Evolutionary conservation across 2,329 filamentous ascomycete species (phyloP), one percentile per base, ranked within the genome.

Genomic region (Fusarium abutilonis): DNA sequence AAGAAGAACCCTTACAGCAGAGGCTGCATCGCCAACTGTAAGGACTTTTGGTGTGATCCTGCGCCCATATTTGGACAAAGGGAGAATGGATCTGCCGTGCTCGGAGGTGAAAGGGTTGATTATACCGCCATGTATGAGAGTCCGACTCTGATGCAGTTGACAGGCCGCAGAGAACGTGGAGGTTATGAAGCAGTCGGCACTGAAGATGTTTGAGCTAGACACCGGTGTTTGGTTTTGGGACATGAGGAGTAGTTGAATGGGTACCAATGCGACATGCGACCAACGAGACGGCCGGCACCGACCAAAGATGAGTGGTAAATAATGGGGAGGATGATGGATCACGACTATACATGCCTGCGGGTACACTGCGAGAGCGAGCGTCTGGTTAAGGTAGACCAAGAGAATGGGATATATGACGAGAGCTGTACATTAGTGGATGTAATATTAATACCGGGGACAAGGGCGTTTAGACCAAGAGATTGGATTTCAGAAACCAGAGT

Each of bases 31-130:
- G 85, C 88, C 56, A 99, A 99, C 73, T 99, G 95, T 77, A 89
- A 86, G 66, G 96, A 99, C 76, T 99, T 99, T 75, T 98, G 93
- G 92, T 94, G 91, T 70, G 95, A 98, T 73, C 87, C 91, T 2
- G 89, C 91, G 3, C 90, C 94, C 0, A 75, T 96, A 15, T 94
- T 97, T 73, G 87, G 89, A 10, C 86, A 83, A 68, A 84, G 89
- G 55, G 87, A 91, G 70, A 89, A 86, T 46, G 93, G 93, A 11
- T 82, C 83, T 39, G 93, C 90, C 0, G 79, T 93, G 74, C 78
- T 99, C 8, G 91, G 88, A 13, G 94, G 95, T 3, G 84, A 90
- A 70, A 79, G 83, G 35, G 86, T 99, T 42, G 92, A 97, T 77
- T 99, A 97, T 76, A 91, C 90, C 17, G 86, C 85, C 53, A 86